These are phyloP conservation scores for Pholiota conissans DNA, from an alignment of 768 basidiomycete genomes.

Conservation along the genomic window DNA sequence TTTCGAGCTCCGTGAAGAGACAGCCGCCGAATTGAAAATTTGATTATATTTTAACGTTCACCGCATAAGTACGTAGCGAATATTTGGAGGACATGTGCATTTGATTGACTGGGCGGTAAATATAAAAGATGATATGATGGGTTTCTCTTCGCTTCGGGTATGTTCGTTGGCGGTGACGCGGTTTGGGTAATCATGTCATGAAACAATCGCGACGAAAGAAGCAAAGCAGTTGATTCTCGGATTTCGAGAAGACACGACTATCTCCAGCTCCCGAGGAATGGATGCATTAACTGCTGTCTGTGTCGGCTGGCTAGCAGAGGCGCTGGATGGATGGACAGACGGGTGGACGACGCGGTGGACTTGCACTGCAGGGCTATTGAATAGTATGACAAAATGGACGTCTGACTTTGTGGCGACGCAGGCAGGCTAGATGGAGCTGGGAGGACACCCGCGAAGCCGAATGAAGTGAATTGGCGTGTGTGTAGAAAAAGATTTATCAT, in stretches of 20 bases:
- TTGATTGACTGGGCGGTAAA: not conserved
- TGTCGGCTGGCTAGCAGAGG: not conserved
- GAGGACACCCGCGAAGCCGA: not conserved
- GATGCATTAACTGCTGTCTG: not conserved
- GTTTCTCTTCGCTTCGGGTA: not conserved
- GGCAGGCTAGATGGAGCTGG: not conserved
- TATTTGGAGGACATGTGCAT: too few relatives aligned
- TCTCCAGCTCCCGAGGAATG: not conserved
- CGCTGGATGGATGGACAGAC: not conserved
- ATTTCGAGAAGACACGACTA: not conserved
- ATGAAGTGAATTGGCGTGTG: not conserved
- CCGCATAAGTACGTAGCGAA: too few relatives aligned
- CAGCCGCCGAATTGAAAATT: not conserved
- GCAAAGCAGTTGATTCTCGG: not conserved
- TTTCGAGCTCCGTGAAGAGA: not conserved
- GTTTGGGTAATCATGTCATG: not conserved
- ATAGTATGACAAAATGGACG: not conserved
- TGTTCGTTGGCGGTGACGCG: not conserved
- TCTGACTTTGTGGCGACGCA: not conserved
- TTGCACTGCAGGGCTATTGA: not conserved
- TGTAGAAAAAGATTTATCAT: not conserved
- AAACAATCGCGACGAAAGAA: constrained; percentile 5
- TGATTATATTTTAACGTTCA: too few relatives aligned
- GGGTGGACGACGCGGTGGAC: not conserved
- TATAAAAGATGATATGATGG: not conserved